Base-by-base conservation (phyloP, 306 rosid species). In the Acacia confusa region DNA sequence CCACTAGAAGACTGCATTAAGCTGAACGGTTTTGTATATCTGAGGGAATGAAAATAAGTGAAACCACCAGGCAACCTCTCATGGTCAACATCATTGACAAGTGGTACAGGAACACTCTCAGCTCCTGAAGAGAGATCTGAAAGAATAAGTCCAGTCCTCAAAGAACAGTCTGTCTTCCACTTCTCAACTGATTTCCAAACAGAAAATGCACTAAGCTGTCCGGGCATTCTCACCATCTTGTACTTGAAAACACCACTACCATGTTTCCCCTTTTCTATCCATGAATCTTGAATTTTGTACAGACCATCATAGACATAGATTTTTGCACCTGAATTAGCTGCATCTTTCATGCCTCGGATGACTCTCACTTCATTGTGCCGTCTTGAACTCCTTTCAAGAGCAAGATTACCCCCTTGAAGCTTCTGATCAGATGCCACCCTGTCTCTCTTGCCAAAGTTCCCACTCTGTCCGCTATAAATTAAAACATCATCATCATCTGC, bases 331-430 rank as follows among this genome's bases (percentile, higher is more conserved):
- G 72, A 78, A 72, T 17, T 88, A 11, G 7, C 24, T 14, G 67
- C 64, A 79, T 91, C 91, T 72, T 36, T 88, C 72, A 89, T 14
- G 9, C 93, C 96, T 25, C 96, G 87, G 40, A 91, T 86, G 48
- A 91, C 93, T 85, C 96, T 85, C 22, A 91, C 74, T 65, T 86
- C 93, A 64, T 89, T 88, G 6, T 78, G 78, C 9, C 86, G 85
- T 4, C 79, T 76, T 25, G 84, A 64, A 84, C 91, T 91, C 82
- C 53, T 88, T 58, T 91, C 89, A 60, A 91, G 79, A 64, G 96
- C 91, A 61, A 91, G 96, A 84, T 91, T 91, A 22, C 96, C 93
- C 82, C 96, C 82, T 69, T 85, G 86, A 85, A 91, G 96, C 88
- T 89, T 91, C 86, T 91, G 93, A 84, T 91, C 93, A 80, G 74